Conservation (phyloP, 768 basidiomycete genomes). For the Pleurotus citrinopileatus region DNA sequence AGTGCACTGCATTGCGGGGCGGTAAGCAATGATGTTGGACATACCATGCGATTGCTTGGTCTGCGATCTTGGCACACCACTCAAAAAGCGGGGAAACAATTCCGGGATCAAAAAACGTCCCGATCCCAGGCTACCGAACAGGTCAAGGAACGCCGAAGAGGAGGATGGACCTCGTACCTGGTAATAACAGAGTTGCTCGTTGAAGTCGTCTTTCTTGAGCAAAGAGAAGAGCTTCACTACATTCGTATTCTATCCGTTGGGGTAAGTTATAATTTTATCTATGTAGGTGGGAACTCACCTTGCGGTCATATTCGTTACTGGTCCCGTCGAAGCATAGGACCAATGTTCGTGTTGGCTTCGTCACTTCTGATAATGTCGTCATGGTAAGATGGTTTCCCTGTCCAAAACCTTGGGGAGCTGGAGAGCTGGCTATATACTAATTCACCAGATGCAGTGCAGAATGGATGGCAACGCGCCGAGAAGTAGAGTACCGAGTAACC, state of each 20-base stretch:
- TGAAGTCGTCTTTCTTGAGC: slow-evolving; percentile 58
- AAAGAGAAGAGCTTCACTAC: slow-evolving; percentile 69
- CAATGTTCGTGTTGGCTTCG: slow-evolving; percentile 33
- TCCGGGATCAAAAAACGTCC: slow-evolving; percentile 57
- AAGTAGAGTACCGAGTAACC: no score
- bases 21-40: slow-evolving; percentile 16
- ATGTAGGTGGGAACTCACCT: slow-evolving; percentile 30
- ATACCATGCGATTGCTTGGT: slow-evolving; percentile 73
- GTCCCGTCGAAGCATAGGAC: slow-evolving; percentile 76
- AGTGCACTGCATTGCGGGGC: background rate
- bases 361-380: background rate
- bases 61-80: slow-evolving; percentile 59
- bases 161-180: slow-evolving; percentile 41
- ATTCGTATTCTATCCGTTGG: slow-evolving; percentile 51
- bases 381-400: no score
- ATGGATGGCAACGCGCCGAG: no score
- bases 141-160: slow-evolving; percentile 20
- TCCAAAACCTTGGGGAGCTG: no score
- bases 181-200: slow-evolving; percentile 65
- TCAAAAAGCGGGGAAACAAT: slow-evolving; percentile 60
- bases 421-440: no score
- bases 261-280: background rate
- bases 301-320: slow-evolving; percentile 42
- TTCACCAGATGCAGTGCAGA: no score
- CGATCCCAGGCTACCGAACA: slow-evolving; percentile 44